Evolutionary conservation across 441 rosid genomes (phyloP), one percentile per base, ranked within the genome.

Genomic region (Croton setiger): DNA sequence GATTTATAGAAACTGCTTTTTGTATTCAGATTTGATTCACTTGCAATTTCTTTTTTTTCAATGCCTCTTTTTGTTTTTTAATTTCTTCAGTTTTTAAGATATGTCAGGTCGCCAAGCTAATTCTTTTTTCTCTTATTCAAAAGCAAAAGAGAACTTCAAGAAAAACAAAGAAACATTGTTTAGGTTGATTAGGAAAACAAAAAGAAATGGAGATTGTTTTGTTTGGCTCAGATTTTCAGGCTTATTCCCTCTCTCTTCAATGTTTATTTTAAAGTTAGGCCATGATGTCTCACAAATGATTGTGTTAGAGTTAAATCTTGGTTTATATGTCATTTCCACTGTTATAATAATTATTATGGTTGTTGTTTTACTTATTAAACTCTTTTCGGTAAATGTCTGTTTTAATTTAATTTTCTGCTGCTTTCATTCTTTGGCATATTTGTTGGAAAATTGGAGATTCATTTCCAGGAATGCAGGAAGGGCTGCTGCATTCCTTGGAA

Each of bases 401-500:
- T 63, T 41, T 15, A 20, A 48, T 53, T 53, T 9, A 4, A 20
- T 52, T 21, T 27, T 55, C 60, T 27, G n/a, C 23, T 21, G 5
- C 8, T 27, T 31, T 9, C 23, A 9, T n/a, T 39, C 36, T 41
- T 36, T 21, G 35, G 3, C 36, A 8, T 56, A 14, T 66, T 47
- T n/a, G 23, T 60, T 66, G 21, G 17, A 55, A 53, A 41, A 31
- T 20, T 10, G 33, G 43, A 52, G 69, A 37, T 57, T 57, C 53
- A 39, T 68, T 66, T 72, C 62, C 68, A 72, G 75, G 75, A 39
- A 60, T 62, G 73, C 69, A 57, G 48, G 72, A 68, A 49, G 64
- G 48, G 31, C 49, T 23, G 31, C 49, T 23, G 10, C 21, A 44
- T 27, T 69, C 27, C 61, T 10, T 56, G 64, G 63, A 45, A 53